A percentile compares a stretch with the other conserved stretches of the same genome.
Conservation (phyloP, 257 asterid species). For the Forsythia suspensa region DNA sequence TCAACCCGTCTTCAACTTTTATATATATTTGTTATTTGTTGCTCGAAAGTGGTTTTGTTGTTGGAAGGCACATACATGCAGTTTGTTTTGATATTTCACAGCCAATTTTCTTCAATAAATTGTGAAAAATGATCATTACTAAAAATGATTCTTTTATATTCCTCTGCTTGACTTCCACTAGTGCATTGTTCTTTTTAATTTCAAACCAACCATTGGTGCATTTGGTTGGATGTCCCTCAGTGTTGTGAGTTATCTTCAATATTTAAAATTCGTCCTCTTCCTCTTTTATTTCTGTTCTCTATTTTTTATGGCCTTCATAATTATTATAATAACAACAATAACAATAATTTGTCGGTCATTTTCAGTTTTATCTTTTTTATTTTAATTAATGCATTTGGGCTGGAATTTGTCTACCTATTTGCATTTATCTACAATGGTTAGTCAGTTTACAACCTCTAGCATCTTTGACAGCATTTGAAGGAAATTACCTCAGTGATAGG, state of each 20-base stretch:
- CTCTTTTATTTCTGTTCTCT: not conserved
- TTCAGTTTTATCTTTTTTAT: not conserved
- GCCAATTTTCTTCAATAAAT: not conserved
- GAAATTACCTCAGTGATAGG: not conserved
- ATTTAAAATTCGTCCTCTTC: not conserved
- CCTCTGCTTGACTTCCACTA: not conserved
- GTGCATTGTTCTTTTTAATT: not conserved
- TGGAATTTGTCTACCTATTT: not conserved
- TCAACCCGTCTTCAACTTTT: conserved; percentile 15
- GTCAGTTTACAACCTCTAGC: conserved; percentile 1
- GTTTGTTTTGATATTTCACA: not conserved
- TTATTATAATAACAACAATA: not conserved
- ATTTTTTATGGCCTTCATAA: conserved; percentile 5
- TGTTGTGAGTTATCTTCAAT: not conserved
- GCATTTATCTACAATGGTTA: conserved; percentile 2
- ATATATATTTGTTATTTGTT: not conserved
- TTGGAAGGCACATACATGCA: not conserved
- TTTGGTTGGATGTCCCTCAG: not conserved
- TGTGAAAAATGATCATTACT: not conserved
- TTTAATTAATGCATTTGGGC: conserved; percentile 1
- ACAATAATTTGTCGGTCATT: not conserved
- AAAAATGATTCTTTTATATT: not conserved
- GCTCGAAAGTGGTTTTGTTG: not conserved
- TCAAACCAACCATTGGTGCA: not conserved
- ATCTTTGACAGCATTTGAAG: not conserved